Evolutionary conservation across 164 flowering plant species (phyloP).

Genomic region (Annona squamosa): DNA sequence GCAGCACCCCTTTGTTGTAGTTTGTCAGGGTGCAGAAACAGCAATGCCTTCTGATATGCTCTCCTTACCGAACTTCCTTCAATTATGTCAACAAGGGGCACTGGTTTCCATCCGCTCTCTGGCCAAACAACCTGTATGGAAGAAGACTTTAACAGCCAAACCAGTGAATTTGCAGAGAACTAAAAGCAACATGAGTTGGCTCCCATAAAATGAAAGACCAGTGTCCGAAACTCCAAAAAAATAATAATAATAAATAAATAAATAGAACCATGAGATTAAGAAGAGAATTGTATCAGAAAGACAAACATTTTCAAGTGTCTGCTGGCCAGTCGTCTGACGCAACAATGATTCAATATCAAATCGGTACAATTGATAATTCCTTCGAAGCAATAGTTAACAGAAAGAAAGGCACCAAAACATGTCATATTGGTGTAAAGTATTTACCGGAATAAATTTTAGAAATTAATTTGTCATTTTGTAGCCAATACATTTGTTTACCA

Average conservation of each 20-base stretch:
- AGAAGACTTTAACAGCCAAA: neutral
- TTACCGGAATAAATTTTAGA: too few relatives aligned
- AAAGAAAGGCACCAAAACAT: neutral
- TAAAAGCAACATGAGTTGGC: neutral
- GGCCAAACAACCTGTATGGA: slow-evolving; percentile 76
- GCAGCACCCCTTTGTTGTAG: slow-evolving; percentile 86
- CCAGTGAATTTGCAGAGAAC: neutral
- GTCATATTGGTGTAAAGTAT: neutral
- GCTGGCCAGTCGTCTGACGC: neutral
- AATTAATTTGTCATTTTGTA: neutral
- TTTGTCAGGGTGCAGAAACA: slow-evolving; percentile 87
- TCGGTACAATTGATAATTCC: neutral
- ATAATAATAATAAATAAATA: too few relatives aligned
- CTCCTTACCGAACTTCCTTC: slow-evolving; percentile 72
- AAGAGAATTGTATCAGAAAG: neutral
- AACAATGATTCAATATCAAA: neutral
- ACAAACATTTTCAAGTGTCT: neutral
- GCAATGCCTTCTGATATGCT: slow-evolving; percentile 80
- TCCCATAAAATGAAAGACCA: neutral
- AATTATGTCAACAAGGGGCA: slow-evolving; percentile 78
- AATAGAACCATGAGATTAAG: neutral
- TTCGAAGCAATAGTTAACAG: neutral
- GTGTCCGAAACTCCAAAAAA: neutral
- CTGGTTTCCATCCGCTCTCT: slow-evolving; percentile 88
- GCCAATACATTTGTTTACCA: neutral